Percentiles rank a stretch among this genome's conserved stretches.
phyloP scores from a whole-genome alignment of 306 rosid species.

The Arachis hypogaea region DNA sequence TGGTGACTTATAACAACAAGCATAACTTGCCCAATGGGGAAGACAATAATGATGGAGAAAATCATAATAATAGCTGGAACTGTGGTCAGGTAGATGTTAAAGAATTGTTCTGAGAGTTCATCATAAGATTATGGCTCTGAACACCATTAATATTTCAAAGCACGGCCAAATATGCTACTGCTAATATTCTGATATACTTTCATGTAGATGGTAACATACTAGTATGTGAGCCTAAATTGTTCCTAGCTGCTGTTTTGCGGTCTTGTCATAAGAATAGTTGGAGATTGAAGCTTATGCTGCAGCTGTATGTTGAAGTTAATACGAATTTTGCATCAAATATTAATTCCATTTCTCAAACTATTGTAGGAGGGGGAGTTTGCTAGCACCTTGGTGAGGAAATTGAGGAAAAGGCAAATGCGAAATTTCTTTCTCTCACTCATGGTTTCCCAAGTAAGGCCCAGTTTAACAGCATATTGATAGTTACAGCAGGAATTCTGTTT shows the following conservation, averaged over 20 bases:
- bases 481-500: conserved; percentile 6
- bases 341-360: conserved; percentile 41
- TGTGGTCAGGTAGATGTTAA: conserved; percentile 80
- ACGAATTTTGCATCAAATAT: conserved; percentile 12
- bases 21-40: conserved; percentile 90
- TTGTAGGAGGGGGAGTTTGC: conserved; percentile 88
- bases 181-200: not conserved
- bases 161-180: not conserved
- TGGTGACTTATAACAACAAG: conserved; percentile 86
- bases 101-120: conserved; percentile 21
- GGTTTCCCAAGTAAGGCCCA: conserved; percentile 82
- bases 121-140: conserved; percentile 3
- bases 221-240: conserved; percentile 1
- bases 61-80: conserved; percentile 98
- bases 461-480: conserved; percentile 8
- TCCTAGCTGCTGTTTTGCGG: no score
- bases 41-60: conserved; percentile 95
- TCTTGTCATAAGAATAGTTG: conserved; percentile 16
- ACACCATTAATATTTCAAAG: conserved; percentile 1
- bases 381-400: conserved; percentile 64
- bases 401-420: conserved; percentile 91
- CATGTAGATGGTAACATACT: not conserved
- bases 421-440: conserved; percentile 86
- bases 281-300: not conserved
- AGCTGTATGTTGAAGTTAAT: conserved; percentile 12